Base-by-base conservation (phyloP, 2,329 filamentous ascomycete species). In the Venturia effusa region DNA sequence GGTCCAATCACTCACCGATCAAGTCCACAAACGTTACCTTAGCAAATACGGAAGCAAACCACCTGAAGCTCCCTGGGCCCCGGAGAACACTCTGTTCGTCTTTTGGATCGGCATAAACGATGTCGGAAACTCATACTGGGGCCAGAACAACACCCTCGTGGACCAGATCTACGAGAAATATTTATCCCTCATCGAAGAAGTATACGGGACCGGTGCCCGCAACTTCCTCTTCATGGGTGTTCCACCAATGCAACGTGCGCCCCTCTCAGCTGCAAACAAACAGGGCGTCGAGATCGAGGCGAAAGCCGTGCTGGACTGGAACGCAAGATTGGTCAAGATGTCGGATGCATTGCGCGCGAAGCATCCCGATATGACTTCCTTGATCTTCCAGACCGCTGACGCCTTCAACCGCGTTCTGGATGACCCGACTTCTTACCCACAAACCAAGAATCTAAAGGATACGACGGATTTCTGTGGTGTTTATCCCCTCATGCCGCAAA, bases 21-120 rank as follows among this genome's bases (percentile, higher is more conserved):
- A 87, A 71, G 75, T 84, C 17, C 69, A 76, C 34, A 68, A 71
- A 3, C 70, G 75, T 15, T 82, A 76, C 66, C 67, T 80, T 3
- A 76, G 75, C 0, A 70, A 68, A 1, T 82, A 77, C 66, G 76
- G 73, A 61, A 24, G 37, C 73, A 1, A 67, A 69, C 2, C 73
- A 74, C 3, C 68, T 68, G 5, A 69, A 51, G 73, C 73, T 4
- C 73, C 76, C 1, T 83, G 80, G 81, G 77, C 71, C 22, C 72
- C 75, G 2, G 64, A 67, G 3, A 74, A 80, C 63, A 75, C 77
- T 0, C 75, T 84, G 1, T 81, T 82, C 66, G 76, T 77, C 5
- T 77, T 82, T 61, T 83, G 77, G 74, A 80, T 84, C 61, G 82
- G 82, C 40, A 80, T 84, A 68, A 84, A 84, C 68, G 82, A 84